These are phyloP conservation scores for Keithomyces neogunnii DNA, from an alignment of 2,329 filamentous ascomycete genomes.

Conservation along the genomic window DNA sequence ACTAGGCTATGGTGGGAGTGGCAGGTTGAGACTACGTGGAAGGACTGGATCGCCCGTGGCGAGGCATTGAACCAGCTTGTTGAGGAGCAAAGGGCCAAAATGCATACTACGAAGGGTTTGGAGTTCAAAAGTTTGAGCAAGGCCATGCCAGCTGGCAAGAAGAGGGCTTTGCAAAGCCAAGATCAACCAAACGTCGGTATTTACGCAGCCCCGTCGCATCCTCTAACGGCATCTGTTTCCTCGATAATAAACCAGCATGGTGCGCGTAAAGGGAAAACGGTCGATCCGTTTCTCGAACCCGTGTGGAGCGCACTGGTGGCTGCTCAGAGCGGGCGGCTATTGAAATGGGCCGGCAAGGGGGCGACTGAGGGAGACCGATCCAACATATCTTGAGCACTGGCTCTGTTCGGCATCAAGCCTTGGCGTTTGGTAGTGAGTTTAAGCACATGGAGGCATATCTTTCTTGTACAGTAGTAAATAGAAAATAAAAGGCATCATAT, in stretches of 20 bases:
- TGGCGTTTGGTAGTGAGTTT: too few species aligned
- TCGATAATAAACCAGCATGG: conserved; percentile 3
- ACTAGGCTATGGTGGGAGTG: conserved; percentile 21
- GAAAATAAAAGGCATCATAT: too few species aligned
- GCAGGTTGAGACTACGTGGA: conserved; percentile 21
- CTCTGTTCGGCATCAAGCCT: too few species aligned
- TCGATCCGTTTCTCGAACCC: conserved; percentile 4
- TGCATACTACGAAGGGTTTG: conserved; percentile 12
- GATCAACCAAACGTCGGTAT: conserved; percentile 8
- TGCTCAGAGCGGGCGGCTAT: background rate
- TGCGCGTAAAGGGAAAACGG: background rate
- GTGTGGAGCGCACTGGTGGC: conserved; percentile 7
- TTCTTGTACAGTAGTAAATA: too few species aligned
- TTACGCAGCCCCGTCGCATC: background rate
- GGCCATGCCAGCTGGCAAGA: too few species aligned
- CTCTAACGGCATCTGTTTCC: background rate
- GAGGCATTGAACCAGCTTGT: conserved; percentile 31
- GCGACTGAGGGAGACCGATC: background rate
- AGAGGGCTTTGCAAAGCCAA: background rate
- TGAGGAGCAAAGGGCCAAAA: conserved; percentile 26
- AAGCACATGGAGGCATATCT: too few species aligned
- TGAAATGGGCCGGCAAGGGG: background rate
- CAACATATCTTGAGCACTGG: background rate
- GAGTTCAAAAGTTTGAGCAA: background rate
- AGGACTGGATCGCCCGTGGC: conserved; percentile 32